Conservation (phyloP, 225 moss, liverwort and hornwort species). For the Sphagnum contortum region DNA sequence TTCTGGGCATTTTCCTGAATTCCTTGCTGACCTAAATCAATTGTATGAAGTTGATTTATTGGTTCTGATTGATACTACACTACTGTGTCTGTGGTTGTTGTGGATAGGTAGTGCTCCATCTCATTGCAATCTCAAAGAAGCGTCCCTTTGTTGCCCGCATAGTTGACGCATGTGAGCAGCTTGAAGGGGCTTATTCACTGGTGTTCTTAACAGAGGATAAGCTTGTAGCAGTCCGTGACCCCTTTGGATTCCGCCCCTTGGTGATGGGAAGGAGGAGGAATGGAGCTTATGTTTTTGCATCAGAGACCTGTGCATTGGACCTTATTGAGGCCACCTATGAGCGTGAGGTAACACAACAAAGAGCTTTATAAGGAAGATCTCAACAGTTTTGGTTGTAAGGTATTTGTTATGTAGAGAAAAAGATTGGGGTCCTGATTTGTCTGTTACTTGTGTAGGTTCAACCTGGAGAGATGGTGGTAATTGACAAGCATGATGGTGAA, state of each 20-base stretch:
- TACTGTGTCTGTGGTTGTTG: not conserved
- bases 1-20: too few relatives aligned
- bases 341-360: conserved; percentile 43
- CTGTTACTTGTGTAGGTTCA: conserved; percentile 26
- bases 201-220: conserved; percentile 89
- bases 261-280: conserved; percentile 83
- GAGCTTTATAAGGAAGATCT: too few relatives aligned
- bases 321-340: conserved; percentile 78
- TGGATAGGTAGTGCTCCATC: conserved; percentile 53
- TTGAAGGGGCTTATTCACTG: conserved; percentile 89
- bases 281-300: conserved; percentile 83
- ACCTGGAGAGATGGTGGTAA: conserved; percentile 86
- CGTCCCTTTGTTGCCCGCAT: conserved; percentile 87
- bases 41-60: too few relatives aligned
- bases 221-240: conserved; percentile 81
- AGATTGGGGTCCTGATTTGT: too few relatives aligned
- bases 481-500: conserved; percentile 65
- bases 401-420: too few relatives aligned
- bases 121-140: conserved; percentile 83
- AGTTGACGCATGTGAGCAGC: conserved; percentile 92
- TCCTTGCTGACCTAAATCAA: too few relatives aligned
- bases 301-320: conserved; percentile 85
- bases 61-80: too few relatives aligned
- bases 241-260: conserved; percentile 85
- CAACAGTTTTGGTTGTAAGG: too few relatives aligned